Conservation (phyloP, 1,284 basidiomycete species). For the Vanrija pseudolonga region DNA sequence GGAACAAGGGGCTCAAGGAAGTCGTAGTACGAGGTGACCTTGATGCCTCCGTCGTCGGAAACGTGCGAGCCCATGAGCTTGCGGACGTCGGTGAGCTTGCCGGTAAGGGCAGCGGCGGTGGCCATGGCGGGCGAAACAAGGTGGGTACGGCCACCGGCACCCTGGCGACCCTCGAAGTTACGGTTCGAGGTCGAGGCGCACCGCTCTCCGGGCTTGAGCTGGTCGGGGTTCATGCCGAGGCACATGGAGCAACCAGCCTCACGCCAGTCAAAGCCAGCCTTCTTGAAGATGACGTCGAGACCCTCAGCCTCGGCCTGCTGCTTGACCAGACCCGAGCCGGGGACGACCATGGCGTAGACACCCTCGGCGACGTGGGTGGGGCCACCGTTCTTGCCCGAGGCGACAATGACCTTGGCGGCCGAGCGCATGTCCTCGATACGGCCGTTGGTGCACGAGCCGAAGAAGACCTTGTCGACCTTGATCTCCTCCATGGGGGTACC, state of each 20-base stretch:
- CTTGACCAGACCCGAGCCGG: constrained; percentile 90
- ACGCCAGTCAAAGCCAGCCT: constrained; percentile 95
- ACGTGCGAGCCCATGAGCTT: constrained; percentile 63
- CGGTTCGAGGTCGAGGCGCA: constrained; percentile 96
- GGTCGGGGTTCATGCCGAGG: constrained; percentile 96
- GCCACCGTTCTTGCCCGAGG: constrained; percentile 44
- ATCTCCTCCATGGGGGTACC: constrained; percentile 82
- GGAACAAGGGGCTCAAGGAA: constrained; percentile 72
- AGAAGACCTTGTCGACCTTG: constrained; percentile 88
- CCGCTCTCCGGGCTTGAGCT: constrained; percentile 81
- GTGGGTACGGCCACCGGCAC: constrained; percentile 87
- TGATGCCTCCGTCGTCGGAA: constrained; percentile 55
- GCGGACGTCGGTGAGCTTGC: constrained; percentile 83
- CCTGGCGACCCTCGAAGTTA: constrained; percentile 92
- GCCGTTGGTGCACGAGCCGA: constrained; percentile 95
- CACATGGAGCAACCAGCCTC: constrained; percentile 99
- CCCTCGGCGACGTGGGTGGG: constrained; percentile 65
- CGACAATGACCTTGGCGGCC: constrained; percentile 74
- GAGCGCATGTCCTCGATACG: constrained; percentile 93
- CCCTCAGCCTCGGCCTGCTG: constrained; percentile 93
- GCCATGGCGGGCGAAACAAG: constrained; percentile 94
- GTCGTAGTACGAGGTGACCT: constrained; percentile 65
- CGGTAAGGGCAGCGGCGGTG: constrained; percentile 85
- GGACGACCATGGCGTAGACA: constrained; percentile 90
- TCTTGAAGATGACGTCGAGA: constrained; percentile 83